A percentile compares a stretch with the other conserved stretches of the same genome.
Conservation (phyloP, 163 green algal genomes). For the Picocystis sp. region DNA sequence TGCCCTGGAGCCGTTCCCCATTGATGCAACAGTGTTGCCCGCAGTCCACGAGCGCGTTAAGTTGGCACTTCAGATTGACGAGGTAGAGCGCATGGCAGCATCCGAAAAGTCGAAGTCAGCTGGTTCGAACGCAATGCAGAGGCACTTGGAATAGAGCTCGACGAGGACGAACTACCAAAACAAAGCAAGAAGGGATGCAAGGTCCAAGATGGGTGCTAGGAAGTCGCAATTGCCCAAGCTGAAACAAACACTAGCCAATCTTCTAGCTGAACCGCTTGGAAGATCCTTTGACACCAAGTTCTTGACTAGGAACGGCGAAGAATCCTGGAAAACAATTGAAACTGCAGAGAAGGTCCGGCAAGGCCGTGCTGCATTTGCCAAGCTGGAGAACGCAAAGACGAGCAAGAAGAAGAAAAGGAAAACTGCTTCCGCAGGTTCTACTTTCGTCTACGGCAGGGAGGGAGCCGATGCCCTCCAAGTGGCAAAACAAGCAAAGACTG, state of each 20-base stretch:
- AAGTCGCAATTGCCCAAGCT: no score
- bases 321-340: no score
- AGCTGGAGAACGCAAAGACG: no score
- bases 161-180: constrained; percentile 3
- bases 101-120: constrained; percentile 37
- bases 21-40: constrained; percentile 2
- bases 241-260: constrained; percentile 19
- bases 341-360: no score
- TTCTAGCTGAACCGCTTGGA: constrained; percentile 45
- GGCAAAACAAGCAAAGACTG: no score
- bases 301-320: constrained; percentile 29
- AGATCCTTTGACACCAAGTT: constrained; percentile 38
- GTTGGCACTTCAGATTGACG: constrained; percentile 51
- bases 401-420: no score
- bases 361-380: no score
- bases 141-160: constrained; percentile 24
- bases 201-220: no score
- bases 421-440: no score
- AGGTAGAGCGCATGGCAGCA: constrained; percentile 32
- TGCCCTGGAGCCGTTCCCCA: constrained; percentile 9
- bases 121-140: constrained; percentile 40
- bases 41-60: constrained; percentile 21
- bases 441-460: no score
- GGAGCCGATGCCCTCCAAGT: no score
- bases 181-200: constrained; percentile 8